Evolutionary conservation across 208 protist genomes (phyloP).

Genomic region (Phytomonas serpens): DNA sequence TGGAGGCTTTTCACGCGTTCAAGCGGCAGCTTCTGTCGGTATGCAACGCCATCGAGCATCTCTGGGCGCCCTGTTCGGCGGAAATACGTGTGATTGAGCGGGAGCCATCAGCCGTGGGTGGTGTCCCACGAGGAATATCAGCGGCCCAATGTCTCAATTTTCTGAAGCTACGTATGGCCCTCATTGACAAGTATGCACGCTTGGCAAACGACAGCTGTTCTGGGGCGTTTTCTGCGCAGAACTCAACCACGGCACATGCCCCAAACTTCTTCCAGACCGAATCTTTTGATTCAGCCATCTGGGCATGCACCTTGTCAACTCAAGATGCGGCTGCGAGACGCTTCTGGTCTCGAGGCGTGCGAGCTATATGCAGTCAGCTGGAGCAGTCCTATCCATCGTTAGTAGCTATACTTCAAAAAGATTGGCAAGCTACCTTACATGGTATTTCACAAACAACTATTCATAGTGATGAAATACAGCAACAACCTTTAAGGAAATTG

Average conservation of each 20-base stretch:
- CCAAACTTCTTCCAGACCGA: not conserved
- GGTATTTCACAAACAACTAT: not conserved
- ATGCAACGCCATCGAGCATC: conserved; percentile 25
- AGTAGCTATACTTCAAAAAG: not conserved
- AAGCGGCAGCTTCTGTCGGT: conserved; percentile 21
- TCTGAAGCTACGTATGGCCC: conserved; percentile 21
- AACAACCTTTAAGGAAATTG: not conserved
- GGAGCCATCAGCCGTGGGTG: conserved; percentile 6
- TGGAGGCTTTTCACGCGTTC: conserved; percentile 26
- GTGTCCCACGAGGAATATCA: conserved; percentile 22
- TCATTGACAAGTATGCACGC: conserved; percentile 27
- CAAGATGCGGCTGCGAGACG: not conserved
- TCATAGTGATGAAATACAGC: not conserved
- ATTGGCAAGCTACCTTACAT: not conserved
- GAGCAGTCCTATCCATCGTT: not conserved
- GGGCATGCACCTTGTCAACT: not conserved
- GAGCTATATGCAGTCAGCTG: not conserved
- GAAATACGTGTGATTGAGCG: conserved; percentile 17
- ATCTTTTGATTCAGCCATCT: not conserved
- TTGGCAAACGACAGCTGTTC: conserved; percentile 13
- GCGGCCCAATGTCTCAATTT: conserved; percentile 67
- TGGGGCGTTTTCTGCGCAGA: not conserved
- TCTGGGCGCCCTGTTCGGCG: conserved; percentile 34
- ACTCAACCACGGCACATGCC: not conserved
- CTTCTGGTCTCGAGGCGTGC: not conserved